Evolutionary conservation across 352 stramenopile genomes (phyloP), one percentile per base, ranked within the genome.

Genomic region (Globisporangium ultimum): DNA sequence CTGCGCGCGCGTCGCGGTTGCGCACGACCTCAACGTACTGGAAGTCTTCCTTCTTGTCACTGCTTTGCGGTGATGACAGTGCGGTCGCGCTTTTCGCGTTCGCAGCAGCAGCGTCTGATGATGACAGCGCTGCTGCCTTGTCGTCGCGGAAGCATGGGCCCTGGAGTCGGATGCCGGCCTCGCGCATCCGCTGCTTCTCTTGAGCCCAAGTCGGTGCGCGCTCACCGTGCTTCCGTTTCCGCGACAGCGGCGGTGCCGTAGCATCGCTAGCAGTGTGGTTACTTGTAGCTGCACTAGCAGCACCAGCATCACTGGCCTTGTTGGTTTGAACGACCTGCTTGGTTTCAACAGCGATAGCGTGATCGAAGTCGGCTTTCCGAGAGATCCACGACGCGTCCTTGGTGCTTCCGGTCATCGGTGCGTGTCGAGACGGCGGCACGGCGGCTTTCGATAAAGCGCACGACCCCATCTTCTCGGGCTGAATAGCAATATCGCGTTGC

Each of bases 21-120:
- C 84, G 78, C 15, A 94, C 81, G 28, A 94, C 84, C 70, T 94
- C 84, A 48, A 94, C 72, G 53, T 85, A 91, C 36, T 67, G 48
- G 49, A 71, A 82, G 38, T 75, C 76, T 14, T 55, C 36, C 21
- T 65, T 72, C 13, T 59, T 12, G 20, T 54, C 8, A 42, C n/a
- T 61, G 17, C 21, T 48, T 18, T 51, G 21, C 41, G 20, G 36
- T 50, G 45, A 60, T 10, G 28, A 36, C 28, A 32, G 24, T 32
- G 51, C 28, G 11, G 24, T 41, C 22, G 3, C 32, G 28, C 21
- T n/a, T 60, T 41, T 34, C 10, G 8, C 18, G 12, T 12, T 11
- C 2, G n/a, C 28, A 32, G 10, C 28, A 32, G 10, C 14, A 12
- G 18, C 18, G 14, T 18, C 2, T 41, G 21, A 14, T 34, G 46